Percentiles rank a stretch among this genome's conserved stretches.
These are phyloP conservation scores for Eucalyptus pauciflora DNA, from an alignment of 345 rosid species.

Conservation along the genomic window DNA sequence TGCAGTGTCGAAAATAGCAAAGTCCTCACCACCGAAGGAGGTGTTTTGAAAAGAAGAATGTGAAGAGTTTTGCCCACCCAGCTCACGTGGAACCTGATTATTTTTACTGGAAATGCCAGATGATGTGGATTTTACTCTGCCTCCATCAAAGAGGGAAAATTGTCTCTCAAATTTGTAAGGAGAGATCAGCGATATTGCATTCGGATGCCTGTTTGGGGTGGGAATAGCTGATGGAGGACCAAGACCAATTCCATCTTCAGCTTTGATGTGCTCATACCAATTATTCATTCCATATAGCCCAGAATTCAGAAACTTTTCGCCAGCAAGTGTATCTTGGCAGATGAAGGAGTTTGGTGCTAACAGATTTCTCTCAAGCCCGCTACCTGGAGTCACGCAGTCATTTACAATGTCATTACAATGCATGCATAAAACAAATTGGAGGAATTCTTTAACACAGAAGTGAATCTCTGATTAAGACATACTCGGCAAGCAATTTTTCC, in stretches of 20 bases:
- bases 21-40: conserved; percentile 23
- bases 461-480: neutral
- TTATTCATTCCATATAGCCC: conserved; percentile 27
- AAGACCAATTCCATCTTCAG: conserved; percentile 28
- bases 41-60: conserved; percentile 18
- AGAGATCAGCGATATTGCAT: conserved; percentile 16
- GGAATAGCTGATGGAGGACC: conserved; percentile 22
- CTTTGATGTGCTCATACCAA: conserved; percentile 30
- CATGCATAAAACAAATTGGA: neutral
- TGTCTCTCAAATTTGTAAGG: conserved; percentile 12
- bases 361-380: conserved; percentile 16
- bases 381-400: conserved; percentile 1
- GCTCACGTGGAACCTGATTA: conserved; percentile 2
- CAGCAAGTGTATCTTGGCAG: conserved; percentile 41
- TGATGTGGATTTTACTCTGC: conserved; percentile 5
- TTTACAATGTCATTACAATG: neutral
- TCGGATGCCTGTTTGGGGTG: conserved; percentile 5
- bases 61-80: conserved; percentile 16
- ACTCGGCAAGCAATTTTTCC: neutral
- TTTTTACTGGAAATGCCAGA: conserved; percentile 8
- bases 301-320: conserved; percentile 11
- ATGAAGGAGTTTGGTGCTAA: conserved; percentile 31
- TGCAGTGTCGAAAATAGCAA: conserved; percentile 11
- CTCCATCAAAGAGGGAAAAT: conserved; percentile 15
- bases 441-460: neutral